Conservation (phyloP, 306 rosid species). For the Gleditsia sinensis region DNA sequence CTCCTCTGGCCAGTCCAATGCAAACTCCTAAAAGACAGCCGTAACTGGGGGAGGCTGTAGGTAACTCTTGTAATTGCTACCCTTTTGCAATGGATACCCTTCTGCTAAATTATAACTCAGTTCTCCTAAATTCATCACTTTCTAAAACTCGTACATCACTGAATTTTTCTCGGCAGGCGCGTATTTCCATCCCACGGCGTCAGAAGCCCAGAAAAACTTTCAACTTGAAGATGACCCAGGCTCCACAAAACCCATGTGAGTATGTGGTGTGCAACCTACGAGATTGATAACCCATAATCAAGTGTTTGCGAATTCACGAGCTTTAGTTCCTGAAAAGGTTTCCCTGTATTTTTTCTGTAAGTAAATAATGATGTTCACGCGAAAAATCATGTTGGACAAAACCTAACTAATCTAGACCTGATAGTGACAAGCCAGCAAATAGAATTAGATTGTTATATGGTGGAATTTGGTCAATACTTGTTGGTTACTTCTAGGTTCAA, state of each 20-base stretch:
- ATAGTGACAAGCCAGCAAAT: neutral
- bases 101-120: constrained; percentile 26
- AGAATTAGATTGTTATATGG: neutral
- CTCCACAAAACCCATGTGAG: constrained; percentile 42
- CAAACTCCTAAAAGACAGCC: too few relatives aligned
- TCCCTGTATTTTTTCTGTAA: neutral
- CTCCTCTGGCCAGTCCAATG: too few relatives aligned
- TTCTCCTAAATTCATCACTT: constrained; percentile 28
- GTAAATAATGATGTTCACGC: neutral
- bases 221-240: constrained; percentile 34
- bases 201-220: constrained; percentile 15
- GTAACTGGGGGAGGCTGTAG: neutral
- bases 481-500: neutral
- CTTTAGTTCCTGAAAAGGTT: neutral
- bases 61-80: neutral
- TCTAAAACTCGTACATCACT: neutral
- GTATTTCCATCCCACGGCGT: constrained; percentile 16
- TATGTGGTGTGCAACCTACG: neutral
- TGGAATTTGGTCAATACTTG: neutral
- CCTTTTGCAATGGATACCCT: constrained; percentile 28
- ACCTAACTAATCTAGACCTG: neutral
- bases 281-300: neutral
- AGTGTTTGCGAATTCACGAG: neutral
- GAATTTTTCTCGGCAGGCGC: constrained; percentile 35
- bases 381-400: neutral